These are phyloP conservation scores for Acer yangbiense DNA, from an alignment of 345 rosid genomes.

Conservation along the genomic window DNA sequence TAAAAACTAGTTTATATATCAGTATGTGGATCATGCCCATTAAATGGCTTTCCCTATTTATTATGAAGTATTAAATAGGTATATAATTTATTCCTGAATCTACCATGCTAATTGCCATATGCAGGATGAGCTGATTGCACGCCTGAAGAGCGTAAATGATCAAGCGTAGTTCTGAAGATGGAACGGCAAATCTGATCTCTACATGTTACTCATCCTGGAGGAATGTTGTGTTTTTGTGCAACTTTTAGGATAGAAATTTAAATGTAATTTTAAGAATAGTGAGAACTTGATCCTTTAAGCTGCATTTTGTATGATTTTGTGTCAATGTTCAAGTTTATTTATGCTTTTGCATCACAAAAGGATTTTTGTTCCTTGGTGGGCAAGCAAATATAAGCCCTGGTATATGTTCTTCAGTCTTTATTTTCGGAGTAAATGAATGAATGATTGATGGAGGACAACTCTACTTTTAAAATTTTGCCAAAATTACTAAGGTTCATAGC, in stretches of 20 bases:
- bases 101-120: slow-evolving; percentile 18
- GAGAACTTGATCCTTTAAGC: neutral
- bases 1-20: neutral
- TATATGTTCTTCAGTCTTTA: too few relatives aligned
- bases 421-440: neutral
- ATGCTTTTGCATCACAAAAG: neutral
- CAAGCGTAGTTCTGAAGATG: slow-evolving; percentile 16
- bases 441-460: neutral
- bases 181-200: slow-evolving; percentile 5
- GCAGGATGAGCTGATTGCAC: slow-evolving; percentile 90
- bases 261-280: slow-evolving; percentile 7
- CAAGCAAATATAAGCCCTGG: neutral
- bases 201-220: neutral
- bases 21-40: neutral
- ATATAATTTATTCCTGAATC: neutral
- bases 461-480: too few relatives aligned
- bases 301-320: slow-evolving; percentile 5
- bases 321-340: neutral
- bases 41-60: neutral
- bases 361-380: neutral
- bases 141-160: slow-evolving; percentile 58
- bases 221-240: slow-evolving; percentile 17
- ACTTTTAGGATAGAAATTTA: neutral
- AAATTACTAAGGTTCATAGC: too few relatives aligned
- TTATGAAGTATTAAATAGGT: neutral